These are phyloP conservation scores for Lactarius tabidus DNA, from an alignment of 768 basidiomycete species.

Conservation along the genomic window DNA sequence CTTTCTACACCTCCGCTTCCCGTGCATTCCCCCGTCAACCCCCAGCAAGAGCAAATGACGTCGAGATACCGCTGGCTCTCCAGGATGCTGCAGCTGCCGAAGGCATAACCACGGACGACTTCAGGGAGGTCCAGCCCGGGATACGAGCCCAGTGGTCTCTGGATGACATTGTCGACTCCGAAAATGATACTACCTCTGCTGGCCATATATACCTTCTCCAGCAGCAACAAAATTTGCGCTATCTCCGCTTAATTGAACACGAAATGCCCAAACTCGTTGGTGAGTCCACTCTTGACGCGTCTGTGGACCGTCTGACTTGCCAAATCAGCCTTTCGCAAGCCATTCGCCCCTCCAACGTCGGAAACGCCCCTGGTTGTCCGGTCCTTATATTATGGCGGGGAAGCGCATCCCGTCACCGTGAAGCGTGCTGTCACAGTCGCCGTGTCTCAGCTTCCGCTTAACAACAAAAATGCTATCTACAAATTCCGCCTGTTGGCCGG, in stretches of 20 bases:
- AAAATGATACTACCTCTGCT: slow-evolving; percentile 62
- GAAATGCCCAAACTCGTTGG: slow-evolving; percentile 87
- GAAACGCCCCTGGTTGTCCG: slow-evolving; percentile 64
- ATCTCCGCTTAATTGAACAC: slow-evolving; percentile 81
- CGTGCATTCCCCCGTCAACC: slow-evolving; percentile 19
- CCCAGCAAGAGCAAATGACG: not conserved
- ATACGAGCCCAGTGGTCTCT: slow-evolving; percentile 9
- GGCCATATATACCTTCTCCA: slow-evolving; percentile 73
- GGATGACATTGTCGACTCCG: slow-evolving; percentile 38
- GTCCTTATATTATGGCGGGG: slow-evolving; percentile 72
- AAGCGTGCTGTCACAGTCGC: slow-evolving; percentile 76
- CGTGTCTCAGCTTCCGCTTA: slow-evolving; percentile 68
- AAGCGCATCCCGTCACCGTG: slow-evolving; percentile 62
- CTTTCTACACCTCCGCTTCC: slow-evolving; percentile 30
- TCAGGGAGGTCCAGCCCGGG: not conserved
- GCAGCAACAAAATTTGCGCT: slow-evolving; percentile 69
- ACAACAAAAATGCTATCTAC: slow-evolving; percentile 60
- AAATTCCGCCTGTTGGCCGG: slow-evolving; percentile 89
- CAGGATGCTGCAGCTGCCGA: slow-evolving; percentile 23
- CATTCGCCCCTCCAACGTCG: slow-evolving; percentile 63
- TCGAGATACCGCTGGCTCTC: slow-evolving; percentile 12
- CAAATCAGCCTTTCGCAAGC: slow-evolving; percentile 69
- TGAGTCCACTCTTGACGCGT: slow-evolving; percentile 33
- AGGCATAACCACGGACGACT: slow-evolving; percentile 26
- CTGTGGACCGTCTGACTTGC: slow-evolving; percentile 7